Evolutionary conservation across 306 rosid genomes (phyloP).

Genomic region (Pyrus bretschneideri): DNA sequence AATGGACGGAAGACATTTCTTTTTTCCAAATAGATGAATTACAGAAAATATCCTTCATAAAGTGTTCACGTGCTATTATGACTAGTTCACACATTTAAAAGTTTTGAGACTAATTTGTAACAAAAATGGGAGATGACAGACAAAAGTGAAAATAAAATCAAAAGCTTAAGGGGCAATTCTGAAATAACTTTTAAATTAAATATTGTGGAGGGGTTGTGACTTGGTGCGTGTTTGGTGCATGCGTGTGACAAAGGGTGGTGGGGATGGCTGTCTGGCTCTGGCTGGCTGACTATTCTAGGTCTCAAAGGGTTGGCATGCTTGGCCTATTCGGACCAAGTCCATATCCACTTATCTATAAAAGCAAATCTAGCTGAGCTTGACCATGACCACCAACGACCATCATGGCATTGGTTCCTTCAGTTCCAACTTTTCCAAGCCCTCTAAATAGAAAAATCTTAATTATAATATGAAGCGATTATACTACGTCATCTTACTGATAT

Average conservation of each 20-base stretch:
- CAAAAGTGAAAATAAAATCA: neutral
- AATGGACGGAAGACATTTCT: neutral
- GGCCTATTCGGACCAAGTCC: slow-evolving; percentile 13
- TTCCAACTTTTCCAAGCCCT: neutral
- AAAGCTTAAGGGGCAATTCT: neutral
- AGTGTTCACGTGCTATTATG: neutral
- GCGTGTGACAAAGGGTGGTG: slow-evolving; percentile 40
- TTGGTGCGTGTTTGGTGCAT: neutral
- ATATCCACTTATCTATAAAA: neutral
- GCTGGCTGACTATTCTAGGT: slow-evolving; percentile 45
- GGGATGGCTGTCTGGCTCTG: neutral
- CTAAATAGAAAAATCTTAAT: neutral
- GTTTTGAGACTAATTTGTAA: neutral
- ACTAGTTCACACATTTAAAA: neutral
- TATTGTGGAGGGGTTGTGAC: neutral
- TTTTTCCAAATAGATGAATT: neutral
- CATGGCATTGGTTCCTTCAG: neutral
- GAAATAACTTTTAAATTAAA: neutral
- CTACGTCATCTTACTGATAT: neutral
- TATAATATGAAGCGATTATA: neutral
- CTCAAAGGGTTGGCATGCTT: slow-evolving; percentile 5
- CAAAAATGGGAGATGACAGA: no score
- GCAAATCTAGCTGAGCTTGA: neutral
- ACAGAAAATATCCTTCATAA: no score
- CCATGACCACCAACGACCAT: neutral